Percentiles rank a stretch among this genome's conserved stretches.
Conservation (phyloP, 208 protist genomes). For the Kentomonas sorsogonicus region DNA sequence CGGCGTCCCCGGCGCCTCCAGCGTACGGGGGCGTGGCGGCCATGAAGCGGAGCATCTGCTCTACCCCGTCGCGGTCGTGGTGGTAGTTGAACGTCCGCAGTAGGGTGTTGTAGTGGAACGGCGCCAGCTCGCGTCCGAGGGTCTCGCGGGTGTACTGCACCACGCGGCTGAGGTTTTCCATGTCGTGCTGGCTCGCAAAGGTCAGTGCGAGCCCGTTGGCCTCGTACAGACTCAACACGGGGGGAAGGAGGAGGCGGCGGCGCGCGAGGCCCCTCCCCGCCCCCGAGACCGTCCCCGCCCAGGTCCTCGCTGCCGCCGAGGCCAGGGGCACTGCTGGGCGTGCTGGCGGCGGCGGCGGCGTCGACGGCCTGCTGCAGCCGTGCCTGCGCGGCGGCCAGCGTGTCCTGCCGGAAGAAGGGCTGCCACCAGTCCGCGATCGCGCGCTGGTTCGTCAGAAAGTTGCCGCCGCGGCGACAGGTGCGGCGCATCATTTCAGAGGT, state of each 20-base stretch:
- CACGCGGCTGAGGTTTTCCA: conserved; percentile 47
- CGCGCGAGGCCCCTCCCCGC: background rate
- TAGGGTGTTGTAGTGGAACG: conserved; percentile 72
- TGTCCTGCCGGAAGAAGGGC: conserved; percentile 61
- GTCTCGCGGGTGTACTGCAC: conserved; percentile 78
- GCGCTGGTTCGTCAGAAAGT: conserved; percentile 55
- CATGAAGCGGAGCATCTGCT: conserved; percentile 79
- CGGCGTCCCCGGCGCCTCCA: no score
- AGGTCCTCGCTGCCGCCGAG: background rate
- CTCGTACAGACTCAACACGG: conserved; percentile 34
- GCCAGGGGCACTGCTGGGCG: background rate
- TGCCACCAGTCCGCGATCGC: conserved; percentile 83
- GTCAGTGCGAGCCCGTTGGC: conserved; percentile 63
- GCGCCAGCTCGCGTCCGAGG: conserved; percentile 44
- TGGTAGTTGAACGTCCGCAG: conserved; percentile 77
- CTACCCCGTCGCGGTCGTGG: conserved; percentile 52
- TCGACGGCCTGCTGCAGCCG: conserved; percentile 31
- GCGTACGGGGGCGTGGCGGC: no score
- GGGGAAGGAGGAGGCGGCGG: background rate
- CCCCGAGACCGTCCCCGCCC: background rate
- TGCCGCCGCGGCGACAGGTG: conserved; percentile 19
- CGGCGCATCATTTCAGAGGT: conserved; percentile 25
- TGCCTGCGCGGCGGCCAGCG: conserved; percentile 38
- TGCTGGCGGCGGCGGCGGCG: background rate
- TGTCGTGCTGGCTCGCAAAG: conserved; percentile 65